Evolutionary conservation across 805 yeast species (phyloP).

Genomic region (Ogataea saltuana): DNA sequence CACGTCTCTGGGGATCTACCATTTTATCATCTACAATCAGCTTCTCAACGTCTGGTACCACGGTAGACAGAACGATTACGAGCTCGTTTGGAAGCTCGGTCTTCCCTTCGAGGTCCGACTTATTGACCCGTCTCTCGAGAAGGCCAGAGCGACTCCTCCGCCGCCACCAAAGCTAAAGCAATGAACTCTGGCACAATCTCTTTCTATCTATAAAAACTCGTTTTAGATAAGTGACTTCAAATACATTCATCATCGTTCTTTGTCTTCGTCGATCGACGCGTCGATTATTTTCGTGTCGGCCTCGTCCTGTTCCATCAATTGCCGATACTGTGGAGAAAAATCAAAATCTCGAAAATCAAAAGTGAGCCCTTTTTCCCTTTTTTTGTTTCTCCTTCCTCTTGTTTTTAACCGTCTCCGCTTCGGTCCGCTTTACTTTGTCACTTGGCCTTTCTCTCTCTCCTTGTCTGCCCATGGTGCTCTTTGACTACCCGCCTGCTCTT

Average conservation of each 20-base stretch:
- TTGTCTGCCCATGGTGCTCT: constrained; percentile 10
- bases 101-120: constrained; percentile 52
- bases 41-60: constrained; percentile 65
- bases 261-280: neutral
- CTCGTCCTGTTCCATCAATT: neutral
- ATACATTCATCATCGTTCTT: no score
- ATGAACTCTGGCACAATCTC: no score
- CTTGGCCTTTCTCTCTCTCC: neutral
- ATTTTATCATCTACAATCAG: constrained; percentile 73
- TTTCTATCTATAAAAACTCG: no score
- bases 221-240: no score
- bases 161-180: constrained; percentile 1
- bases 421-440: neutral
- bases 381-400: neutral
- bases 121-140: neutral
- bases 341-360: neutral
- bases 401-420: neutral
- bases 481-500: constrained; percentile 19
- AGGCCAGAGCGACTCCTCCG: neutral
- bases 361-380: no score
- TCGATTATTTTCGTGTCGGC: neutral
- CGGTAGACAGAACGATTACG: constrained; percentile 52
- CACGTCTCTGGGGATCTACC: constrained; percentile 81
- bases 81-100: constrained; percentile 55
- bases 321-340: constrained; percentile 4